Evolutionary conservation across 2,329 filamentous ascomycete genomes (phyloP).

Genomic region (Emmonsia crescens): DNA sequence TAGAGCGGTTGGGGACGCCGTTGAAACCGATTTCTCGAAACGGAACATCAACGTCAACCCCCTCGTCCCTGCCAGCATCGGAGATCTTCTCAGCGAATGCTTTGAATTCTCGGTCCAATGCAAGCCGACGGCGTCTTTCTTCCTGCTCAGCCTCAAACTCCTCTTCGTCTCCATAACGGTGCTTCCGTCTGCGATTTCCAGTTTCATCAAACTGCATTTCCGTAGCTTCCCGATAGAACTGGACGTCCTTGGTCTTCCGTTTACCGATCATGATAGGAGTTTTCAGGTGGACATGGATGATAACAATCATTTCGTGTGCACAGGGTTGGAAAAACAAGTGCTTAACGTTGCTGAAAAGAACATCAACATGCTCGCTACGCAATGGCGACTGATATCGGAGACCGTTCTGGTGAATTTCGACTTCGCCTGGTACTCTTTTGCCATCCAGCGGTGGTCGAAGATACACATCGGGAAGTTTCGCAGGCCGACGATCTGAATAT

Average conservation of each 20-base stretch:
- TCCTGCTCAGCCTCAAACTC: slow-evolving; percentile 98
- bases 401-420: slow-evolving; percentile 98
- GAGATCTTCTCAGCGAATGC: slow-evolving; percentile 95
- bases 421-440: slow-evolving; percentile 88
- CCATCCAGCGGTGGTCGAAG: slow-evolving; percentile 91
- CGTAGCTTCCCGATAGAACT: slow-evolving; percentile 95
- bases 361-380: slow-evolving; percentile 74
- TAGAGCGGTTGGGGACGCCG: slow-evolving; percentile 90
- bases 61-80: slow-evolving; percentile 83
- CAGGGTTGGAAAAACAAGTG: slow-evolving; percentile 98
- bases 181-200: slow-evolving; percentile 93
- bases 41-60: slow-evolving; percentile 88
- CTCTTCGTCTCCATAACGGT: slow-evolving; percentile 94
- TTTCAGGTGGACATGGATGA: slow-evolving; percentile 95
- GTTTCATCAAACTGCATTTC: slow-evolving; percentile 99
- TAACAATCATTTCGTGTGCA: slow-evolving; percentile 89
- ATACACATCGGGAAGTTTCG: slow-evolving; percentile 86
- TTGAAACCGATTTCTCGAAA: slow-evolving; percentile 95
- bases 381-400: slow-evolving; percentile 82
- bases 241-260: slow-evolving; percentile 97
- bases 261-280: slow-evolving; percentile 97
- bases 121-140: slow-evolving; percentile 79
- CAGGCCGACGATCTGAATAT: slow-evolving; percentile 67
- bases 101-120: slow-evolving; percentile 92
- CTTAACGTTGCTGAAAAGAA: slow-evolving; percentile 96